Evolutionary conservation across 23 red algal genomes (phyloP).

Genomic region (Gracilaria gracilis): DNA sequence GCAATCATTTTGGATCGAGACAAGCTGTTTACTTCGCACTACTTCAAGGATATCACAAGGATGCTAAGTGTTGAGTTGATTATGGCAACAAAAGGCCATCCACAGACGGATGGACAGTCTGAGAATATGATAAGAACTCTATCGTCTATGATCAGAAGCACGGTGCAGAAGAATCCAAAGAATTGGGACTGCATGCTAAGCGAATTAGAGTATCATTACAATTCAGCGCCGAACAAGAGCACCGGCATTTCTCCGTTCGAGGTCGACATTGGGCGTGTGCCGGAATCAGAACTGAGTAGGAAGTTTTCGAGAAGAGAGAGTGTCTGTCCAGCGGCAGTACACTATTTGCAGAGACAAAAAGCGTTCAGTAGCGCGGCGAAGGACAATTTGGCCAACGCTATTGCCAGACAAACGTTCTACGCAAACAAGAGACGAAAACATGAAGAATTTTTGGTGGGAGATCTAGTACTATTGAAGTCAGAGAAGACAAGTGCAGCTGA

Average conservation of each 20-base stretch:
- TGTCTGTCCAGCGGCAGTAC: constrained; percentile 1
- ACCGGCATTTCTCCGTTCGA: constrained; percentile 42
- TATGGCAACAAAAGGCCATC: not conserved
- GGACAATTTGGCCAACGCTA: constrained; percentile 32
- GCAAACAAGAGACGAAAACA: constrained; percentile 26
- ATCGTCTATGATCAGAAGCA: constrained; percentile 7
- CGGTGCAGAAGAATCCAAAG: constrained; percentile 7
- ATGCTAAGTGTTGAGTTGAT: constrained; percentile 27
- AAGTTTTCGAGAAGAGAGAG: not conserved
- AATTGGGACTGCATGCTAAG: constrained; percentile 41
- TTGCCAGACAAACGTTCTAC: constrained; percentile 14
- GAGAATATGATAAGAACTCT: constrained; percentile 36
- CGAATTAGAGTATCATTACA: constrained; percentile 47
- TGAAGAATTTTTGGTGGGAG: constrained; percentile 25
- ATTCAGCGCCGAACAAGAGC: constrained; percentile 14
- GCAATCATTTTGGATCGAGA: constrained; percentile 37
- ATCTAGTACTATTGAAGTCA: constrained; percentile 1
- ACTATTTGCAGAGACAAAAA: not conserved
- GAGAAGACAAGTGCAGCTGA: not conserved
- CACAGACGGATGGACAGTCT: constrained; percentile 24
- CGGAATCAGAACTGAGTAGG: constrained; percentile 9
- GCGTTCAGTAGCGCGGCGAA: not conserved
- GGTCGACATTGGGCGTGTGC: constrained; percentile 31
- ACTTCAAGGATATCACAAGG: constrained; percentile 20
- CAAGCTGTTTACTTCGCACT: constrained; percentile 24